phyloP scores from a whole-genome alignment of 2,329 filamentous ascomycete species.

The Stylonectria norvegica region DNA sequence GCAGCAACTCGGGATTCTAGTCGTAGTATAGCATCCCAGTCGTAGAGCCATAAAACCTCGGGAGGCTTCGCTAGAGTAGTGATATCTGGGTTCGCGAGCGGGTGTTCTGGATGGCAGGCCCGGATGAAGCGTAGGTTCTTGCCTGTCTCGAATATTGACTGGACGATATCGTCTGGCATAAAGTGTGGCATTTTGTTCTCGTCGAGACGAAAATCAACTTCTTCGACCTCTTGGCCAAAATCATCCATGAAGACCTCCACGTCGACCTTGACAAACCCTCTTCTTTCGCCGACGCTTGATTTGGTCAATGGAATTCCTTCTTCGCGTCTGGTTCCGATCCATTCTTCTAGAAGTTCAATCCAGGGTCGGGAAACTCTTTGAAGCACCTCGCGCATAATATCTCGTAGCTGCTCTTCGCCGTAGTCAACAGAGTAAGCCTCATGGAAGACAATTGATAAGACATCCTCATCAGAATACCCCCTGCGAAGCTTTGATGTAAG shows the following conservation, averaged over 20 bases:
- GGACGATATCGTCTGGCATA: conserved; percentile 65
- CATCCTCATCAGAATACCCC: conserved; percentile 53
- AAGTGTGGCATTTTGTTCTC: conserved; percentile 67
- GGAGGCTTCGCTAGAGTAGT: conserved; percentile 50
- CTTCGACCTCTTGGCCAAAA: conserved; percentile 53
- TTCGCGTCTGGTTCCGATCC: conserved; percentile 67
- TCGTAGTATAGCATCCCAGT: conserved; percentile 64
- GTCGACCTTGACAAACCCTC: conserved; percentile 60
- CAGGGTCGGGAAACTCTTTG: conserved; percentile 61
- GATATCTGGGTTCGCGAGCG: conserved; percentile 54
- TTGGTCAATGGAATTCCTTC: conserved; percentile 52
- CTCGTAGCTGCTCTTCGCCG: conserved; percentile 56
- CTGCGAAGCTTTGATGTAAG: conserved; percentile 47
- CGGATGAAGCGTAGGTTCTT: conserved; percentile 71
- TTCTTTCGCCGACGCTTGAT: conserved; percentile 40
- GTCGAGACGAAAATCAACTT: conserved; percentile 61
- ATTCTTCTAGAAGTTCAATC: conserved; percentile 65
- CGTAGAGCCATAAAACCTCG: conserved; percentile 63
- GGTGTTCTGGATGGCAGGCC: conserved; percentile 67
- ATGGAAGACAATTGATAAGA: conserved; percentile 60
- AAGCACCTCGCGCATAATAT: conserved; percentile 65
- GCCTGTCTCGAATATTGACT: conserved; percentile 74
- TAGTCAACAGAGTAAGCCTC: conserved; percentile 63
- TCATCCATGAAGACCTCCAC: conserved; percentile 55
- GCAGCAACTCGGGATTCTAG: conserved; percentile 57